Evolutionary conservation across 2,329 filamentous ascomycete genomes (phyloP).

Genomic region (Clarireedia hainanense): DNA sequence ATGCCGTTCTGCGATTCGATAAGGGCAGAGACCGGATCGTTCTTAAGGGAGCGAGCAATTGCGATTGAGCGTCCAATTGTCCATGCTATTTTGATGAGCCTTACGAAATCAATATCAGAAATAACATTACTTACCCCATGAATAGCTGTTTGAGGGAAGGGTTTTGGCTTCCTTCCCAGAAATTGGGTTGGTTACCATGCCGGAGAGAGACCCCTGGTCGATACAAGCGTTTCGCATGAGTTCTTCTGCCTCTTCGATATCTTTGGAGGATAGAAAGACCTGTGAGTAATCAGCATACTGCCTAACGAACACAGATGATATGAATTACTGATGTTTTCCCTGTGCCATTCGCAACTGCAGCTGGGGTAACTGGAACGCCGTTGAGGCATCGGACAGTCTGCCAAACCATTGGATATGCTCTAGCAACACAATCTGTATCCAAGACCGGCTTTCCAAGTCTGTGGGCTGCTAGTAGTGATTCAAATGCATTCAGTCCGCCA

Average conservation of each 20-base stretch:
- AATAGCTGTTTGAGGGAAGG: slow-evolving; percentile 25
- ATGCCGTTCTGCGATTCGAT: slow-evolving; percentile 23
- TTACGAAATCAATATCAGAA: neutral
- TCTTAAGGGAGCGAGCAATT: slow-evolving; percentile 25
- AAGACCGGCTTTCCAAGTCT: slow-evolving; percentile 22
- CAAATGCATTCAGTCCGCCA: slow-evolving; percentile 52
- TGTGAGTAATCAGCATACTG: neutral
- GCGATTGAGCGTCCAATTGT: slow-evolving; percentile 52
- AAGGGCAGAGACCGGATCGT: slow-evolving; percentile 21
- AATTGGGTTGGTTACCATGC: slow-evolving; percentile 24
- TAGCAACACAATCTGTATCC: slow-evolving; percentile 26
- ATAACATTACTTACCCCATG: slow-evolving; percentile 16
- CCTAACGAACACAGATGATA: neutral
- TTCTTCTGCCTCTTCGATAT: slow-evolving; percentile 22
- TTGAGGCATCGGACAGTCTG: slow-evolving; percentile 27
- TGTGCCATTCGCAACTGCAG: slow-evolving; percentile 22
- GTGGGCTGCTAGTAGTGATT: slow-evolving; percentile 23
- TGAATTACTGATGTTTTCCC: slow-evolving; percentile 15
- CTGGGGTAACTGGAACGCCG: slow-evolving; percentile 21
- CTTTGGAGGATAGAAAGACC: slow-evolving; percentile 17
- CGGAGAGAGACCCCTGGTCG: slow-evolving; percentile 21
- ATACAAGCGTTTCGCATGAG: slow-evolving; percentile 25
- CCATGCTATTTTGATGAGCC: slow-evolving; percentile 29
- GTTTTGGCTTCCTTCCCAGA: slow-evolving; percentile 23
- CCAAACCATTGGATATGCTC: slow-evolving; percentile 27